These are phyloP conservation scores for Rhododendron kiyosumense DNA, from an alignment of 148 eudicot genomes.

Conservation along the genomic window DNA sequence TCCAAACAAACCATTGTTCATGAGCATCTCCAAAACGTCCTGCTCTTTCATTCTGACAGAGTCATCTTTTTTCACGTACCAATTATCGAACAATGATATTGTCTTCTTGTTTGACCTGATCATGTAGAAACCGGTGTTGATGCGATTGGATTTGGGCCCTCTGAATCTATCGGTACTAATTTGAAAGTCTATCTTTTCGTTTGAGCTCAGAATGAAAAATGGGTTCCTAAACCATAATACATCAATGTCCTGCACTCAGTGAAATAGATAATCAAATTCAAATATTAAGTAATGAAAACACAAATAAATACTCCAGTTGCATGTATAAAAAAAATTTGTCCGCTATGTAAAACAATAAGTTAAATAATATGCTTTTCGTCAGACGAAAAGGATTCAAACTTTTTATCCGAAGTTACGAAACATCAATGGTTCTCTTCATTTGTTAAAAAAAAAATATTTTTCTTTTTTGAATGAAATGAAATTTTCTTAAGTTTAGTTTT, in stretches of 20 bases:
- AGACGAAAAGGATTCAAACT: too few species aligned
- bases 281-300: too few species aligned
- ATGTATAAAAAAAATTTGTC: too few species aligned
- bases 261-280: too few species aligned
- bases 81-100: conserved; percentile 40
- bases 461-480: too few species aligned
- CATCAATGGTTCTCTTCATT: too few species aligned
- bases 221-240: conserved; percentile 70
- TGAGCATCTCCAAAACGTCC: conserved; percentile 43
- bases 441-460: too few species aligned
- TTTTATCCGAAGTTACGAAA: too few species aligned
- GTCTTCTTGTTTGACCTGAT: conserved; percentile 59
- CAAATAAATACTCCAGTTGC: too few species aligned
- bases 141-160: conserved; percentile 22
- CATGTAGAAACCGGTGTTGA: conserved; percentile 77
- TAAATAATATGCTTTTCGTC: too few species aligned
- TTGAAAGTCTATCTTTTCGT: conserved; percentile 37
- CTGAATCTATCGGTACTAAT: conserved; percentile 36
- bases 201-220: conserved; percentile 30
- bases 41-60: conserved; percentile 59
- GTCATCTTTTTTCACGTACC: conserved; percentile 52
- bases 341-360: too few species aligned
- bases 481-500: too few species aligned
- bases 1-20: conserved; percentile 15
- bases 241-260: conserved; percentile 46